These are phyloP conservation scores for Lotus japonicus DNA, from an alignment of 306 rosid genomes.

Conservation along the genomic window DNA sequence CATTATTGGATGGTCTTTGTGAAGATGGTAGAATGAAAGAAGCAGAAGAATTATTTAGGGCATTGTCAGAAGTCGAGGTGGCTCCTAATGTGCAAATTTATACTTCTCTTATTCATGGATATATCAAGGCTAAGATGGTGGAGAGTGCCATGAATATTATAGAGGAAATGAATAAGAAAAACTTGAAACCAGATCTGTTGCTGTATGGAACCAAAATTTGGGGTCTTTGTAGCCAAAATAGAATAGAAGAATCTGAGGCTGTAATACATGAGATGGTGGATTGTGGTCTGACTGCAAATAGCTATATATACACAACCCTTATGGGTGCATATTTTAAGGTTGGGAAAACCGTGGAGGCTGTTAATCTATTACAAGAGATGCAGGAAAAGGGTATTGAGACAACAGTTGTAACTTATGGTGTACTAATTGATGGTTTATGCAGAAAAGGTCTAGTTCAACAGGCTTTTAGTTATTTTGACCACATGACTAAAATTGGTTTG, in stretches of 20 bases:
- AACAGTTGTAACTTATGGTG: slow-evolving; percentile 70
- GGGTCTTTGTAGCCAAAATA: slow-evolving; percentile 66
- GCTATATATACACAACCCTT: slow-evolving; percentile 63
- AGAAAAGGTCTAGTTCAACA: slow-evolving; percentile 60
- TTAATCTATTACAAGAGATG: slow-evolving; percentile 63
- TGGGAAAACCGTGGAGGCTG: slow-evolving; percentile 59
- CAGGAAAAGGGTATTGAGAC: slow-evolving; percentile 52
- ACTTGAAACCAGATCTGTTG: slow-evolving; percentile 52
- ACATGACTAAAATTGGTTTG: slow-evolving; percentile 51
- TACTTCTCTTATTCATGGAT: slow-evolving; percentile 82
- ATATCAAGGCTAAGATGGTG: slow-evolving; percentile 51
- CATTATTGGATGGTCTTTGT: slow-evolving; percentile 77
- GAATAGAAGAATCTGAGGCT: slow-evolving; percentile 54
- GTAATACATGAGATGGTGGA: slow-evolving; percentile 52
- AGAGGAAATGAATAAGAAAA: slow-evolving; percentile 58
- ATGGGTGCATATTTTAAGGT: slow-evolving; percentile 80
- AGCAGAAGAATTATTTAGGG: slow-evolving; percentile 67
- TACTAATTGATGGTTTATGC: slow-evolving; percentile 87
- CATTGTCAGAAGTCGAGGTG: slow-evolving; percentile 54
- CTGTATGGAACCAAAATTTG: slow-evolving; percentile 76
- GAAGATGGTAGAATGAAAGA: slow-evolving; percentile 65
- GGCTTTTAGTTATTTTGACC: slow-evolving; percentile 57
- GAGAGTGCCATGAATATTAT: slow-evolving; percentile 54
- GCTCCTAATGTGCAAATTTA: slow-evolving; percentile 51
- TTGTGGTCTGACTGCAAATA: slow-evolving; percentile 53